A percentile compares a stretch with the other conserved stretches of the same genome.
Evolutionary conservation across 2,329 filamentous ascomycete genomes (phyloP).

Genomic region (Drechslerella coelobrocha): DNA sequence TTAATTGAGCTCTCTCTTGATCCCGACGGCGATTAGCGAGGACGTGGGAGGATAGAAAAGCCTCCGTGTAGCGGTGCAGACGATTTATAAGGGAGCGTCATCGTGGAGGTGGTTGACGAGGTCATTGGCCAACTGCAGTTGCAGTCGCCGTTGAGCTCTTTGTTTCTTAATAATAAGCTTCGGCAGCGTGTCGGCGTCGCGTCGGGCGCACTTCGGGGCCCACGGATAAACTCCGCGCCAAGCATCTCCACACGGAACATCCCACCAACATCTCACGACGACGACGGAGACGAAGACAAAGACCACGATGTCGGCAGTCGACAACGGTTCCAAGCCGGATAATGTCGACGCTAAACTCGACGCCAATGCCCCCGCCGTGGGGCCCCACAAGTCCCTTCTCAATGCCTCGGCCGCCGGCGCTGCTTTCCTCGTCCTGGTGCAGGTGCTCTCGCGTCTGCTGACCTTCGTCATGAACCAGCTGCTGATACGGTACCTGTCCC

Average conservation of each 20-base stretch:
- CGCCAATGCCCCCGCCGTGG: too few species aligned
- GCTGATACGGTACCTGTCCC: conserved; percentile 84
- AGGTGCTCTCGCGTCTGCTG: conserved; percentile 82
- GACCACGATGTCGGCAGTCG: conserved; percentile 11
- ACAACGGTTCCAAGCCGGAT: conserved; percentile 9
- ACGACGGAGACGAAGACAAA: background rate
- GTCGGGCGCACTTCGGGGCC: conserved; percentile 3
- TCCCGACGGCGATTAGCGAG: background rate
- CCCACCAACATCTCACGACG: background rate
- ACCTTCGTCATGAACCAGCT: conserved; percentile 94
- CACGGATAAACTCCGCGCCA: conserved; percentile 2
- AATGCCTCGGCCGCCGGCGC: conserved; percentile 70
- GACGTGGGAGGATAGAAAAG: background rate
- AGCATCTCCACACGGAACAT: background rate
- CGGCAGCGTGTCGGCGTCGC: background rate
- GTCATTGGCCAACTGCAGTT: background rate
- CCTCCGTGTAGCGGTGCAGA: background rate
- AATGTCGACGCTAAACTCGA: too few species aligned
- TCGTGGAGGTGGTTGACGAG: background rate
- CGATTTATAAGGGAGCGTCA: background rate
- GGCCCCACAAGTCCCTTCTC: conserved; percentile 53
- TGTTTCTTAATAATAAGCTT: background rate
- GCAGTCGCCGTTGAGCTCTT: background rate
- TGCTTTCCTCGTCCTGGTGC: conserved; percentile 83
- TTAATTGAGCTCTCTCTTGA: background rate